Conservation (phyloP, 169 alveolate species). For the Miamiensis avidus region DNA sequence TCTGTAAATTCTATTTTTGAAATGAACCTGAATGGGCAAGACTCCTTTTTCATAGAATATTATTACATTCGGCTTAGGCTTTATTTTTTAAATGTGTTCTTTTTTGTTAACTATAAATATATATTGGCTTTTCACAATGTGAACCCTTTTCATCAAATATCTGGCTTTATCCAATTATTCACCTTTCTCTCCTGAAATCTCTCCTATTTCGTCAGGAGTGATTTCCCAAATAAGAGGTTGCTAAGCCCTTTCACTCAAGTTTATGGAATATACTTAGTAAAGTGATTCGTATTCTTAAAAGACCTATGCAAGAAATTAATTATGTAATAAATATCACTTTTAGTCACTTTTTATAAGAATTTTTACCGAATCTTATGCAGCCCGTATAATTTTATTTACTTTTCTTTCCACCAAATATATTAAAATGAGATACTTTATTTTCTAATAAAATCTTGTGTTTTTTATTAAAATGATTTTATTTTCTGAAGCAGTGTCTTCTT, state of each 20-base stretch:
- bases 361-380: background rate
- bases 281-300: constrained; percentile 20
- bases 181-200: constrained; percentile 4
- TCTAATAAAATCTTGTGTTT: constrained; percentile 13
- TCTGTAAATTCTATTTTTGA: constrained; percentile 10
- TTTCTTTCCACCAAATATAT: constrained; percentile 20
- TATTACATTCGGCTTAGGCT: background rate
- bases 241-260: background rate
- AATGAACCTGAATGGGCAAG: constrained; percentile 16
- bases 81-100: constrained; percentile 3
- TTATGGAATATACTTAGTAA: constrained; percentile 17
- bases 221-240: constrained; percentile 15
- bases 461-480: constrained; percentile 2
- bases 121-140: background rate
- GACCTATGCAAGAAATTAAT: too few relatives aligned
- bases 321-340: too few relatives aligned
- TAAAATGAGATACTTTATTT: background rate
- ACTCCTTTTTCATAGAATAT: constrained; percentile 5
- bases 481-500: constrained; percentile 4
- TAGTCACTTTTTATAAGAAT: too few relatives aligned
- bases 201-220: constrained; percentile 11
- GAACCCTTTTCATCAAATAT: constrained; percentile 3
- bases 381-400: constrained; percentile 7
- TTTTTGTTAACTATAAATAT: constrained; percentile 2
- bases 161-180: constrained; percentile 21